A percentile compares a stretch with the other conserved stretches of the same genome.
phyloP scores from a whole-genome alignment of 306 rosid genomes.

The Sicyos baderoa region DNA sequence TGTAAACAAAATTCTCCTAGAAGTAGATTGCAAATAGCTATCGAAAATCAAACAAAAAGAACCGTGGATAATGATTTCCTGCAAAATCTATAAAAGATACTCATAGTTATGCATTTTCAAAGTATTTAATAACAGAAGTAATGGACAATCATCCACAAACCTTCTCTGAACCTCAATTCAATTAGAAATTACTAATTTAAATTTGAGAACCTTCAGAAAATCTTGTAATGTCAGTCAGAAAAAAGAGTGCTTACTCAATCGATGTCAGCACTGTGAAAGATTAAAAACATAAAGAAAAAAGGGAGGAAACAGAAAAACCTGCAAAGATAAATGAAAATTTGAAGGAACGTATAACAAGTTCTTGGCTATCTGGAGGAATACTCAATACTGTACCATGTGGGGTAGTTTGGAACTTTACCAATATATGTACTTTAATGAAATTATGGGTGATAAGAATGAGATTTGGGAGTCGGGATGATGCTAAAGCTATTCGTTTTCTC shows the following conservation, averaged over 20 bases:
- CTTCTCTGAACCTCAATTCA: not conserved
- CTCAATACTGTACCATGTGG: too few species aligned
- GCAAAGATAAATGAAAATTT: not conserved
- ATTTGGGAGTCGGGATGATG: not conserved
- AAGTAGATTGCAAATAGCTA: not conserved
- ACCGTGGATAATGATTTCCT: not conserved
- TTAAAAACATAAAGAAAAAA: not conserved
- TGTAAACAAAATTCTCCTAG: conserved; percentile 1
- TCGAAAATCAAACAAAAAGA: not conserved
- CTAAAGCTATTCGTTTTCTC: not conserved
- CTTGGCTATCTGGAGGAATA: not conserved
- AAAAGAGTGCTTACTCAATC: not conserved
- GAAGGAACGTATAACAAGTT: not conserved
- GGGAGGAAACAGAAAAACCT: not conserved
- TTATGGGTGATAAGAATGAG: not conserved
- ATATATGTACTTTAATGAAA: not conserved
- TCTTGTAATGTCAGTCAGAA: not conserved
- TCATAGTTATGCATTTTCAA: not conserved
- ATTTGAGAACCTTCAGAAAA: not conserved
- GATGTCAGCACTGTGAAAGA: not conserved
- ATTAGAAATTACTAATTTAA: not conserved
- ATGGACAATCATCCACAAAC: not conserved
- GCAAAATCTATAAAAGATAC: not conserved
- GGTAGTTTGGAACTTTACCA: conserved; percentile 3
- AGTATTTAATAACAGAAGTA: not conserved